phyloP scores from a whole-genome alignment of 108 stramenopile species.

The Bacterosira constricta region DNA sequence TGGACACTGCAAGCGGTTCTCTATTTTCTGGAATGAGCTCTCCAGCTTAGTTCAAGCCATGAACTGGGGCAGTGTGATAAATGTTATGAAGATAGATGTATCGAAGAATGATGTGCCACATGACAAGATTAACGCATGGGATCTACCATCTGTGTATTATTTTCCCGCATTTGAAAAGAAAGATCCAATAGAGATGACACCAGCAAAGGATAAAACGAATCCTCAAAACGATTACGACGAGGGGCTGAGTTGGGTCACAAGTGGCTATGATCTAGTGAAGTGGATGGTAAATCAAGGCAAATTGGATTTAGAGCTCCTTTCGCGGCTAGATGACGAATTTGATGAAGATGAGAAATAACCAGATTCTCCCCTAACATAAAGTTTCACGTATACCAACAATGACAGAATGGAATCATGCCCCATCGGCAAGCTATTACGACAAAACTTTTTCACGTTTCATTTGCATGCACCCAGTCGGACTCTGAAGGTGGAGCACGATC shows the following conservation, averaged over 20 bases:
- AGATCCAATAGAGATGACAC: conserved; percentile 37
- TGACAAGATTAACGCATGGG: conserved; percentile 38
- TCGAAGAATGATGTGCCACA: conserved; percentile 56
- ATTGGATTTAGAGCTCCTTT: conserved; percentile 40
- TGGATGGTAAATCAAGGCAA: conserved; percentile 44
- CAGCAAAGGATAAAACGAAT: conserved; percentile 5
- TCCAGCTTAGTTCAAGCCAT: conserved; percentile 51
- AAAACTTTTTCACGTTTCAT: conserved; percentile 61
- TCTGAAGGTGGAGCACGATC: conserved; percentile 80
- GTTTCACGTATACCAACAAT: neutral
- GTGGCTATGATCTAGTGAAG: conserved; percentile 40
- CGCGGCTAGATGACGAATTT: conserved; percentile 20
- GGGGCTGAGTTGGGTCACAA: conserved; percentile 38
- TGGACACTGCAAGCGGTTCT: conserved; percentile 84
- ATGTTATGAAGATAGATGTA: conserved; percentile 62
- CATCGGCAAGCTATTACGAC: conserved; percentile 48
- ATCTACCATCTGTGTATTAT: conserved; percentile 57
- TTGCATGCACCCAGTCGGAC: conserved; percentile 57
- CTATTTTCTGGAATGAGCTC: conserved; percentile 67
- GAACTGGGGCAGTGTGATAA: conserved; percentile 55
- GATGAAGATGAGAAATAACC: neutral
- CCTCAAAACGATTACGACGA: conserved; percentile 40
- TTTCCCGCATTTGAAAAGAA: conserved; percentile 50
- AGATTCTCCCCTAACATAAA: neutral
- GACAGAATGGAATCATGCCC: conserved; percentile 4